Evolutionary conservation across 2,329 filamentous ascomycete species (phyloP), one percentile per base, ranked within the genome.

Genomic region (Sclerotiophoma versabilis): DNA sequence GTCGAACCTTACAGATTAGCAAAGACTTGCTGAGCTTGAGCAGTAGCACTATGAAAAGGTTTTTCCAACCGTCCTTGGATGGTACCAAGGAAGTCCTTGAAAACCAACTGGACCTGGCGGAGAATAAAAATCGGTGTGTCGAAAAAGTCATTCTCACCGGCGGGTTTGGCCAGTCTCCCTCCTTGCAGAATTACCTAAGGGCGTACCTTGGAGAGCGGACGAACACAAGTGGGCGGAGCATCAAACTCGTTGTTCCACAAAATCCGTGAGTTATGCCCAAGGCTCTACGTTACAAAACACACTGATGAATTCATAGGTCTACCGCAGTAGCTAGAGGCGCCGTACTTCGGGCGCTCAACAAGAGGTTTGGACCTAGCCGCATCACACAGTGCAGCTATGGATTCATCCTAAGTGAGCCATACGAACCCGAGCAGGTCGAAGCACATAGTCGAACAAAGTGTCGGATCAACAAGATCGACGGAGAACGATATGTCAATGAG

Each of bases 61-160:
- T 34, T n/a, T 34, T 34, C 32, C 11, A 34, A 20, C 32, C 46
- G 5, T 63, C 59, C 12, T 38, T 68, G n/a, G 26, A 36, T 22
- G 54, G 49, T 32, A 41, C 57, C 11, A 41, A 51, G n/a, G 20
- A 43, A 4, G 29, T 71, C 37, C 53, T 69, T 45, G 22, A 56
- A 4, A 38, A 49, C 12, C 63, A 69, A 42, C 56, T 73, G n/a
- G 50, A 71, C 27, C n/a, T 51, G 4, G 67, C 64, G 26, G 53
- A 62, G 49, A 63, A 53, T 15, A 51, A 56, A 23, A 56, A 54
- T 12, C 43, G 54, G 30, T 36, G 39, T 4, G 54, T 60, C 20
- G 23, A 70, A 62, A 72, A 67, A 61, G 65, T 73, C 10, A 54
- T 73, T 32, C 55, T 74, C 3, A 69, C 71, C 33, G 71, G 69